Evolutionary conservation across 805 yeast species (phyloP), one percentile per base, ranked within the genome.

Genomic region (Wickerhamomyces silvicola): DNA sequence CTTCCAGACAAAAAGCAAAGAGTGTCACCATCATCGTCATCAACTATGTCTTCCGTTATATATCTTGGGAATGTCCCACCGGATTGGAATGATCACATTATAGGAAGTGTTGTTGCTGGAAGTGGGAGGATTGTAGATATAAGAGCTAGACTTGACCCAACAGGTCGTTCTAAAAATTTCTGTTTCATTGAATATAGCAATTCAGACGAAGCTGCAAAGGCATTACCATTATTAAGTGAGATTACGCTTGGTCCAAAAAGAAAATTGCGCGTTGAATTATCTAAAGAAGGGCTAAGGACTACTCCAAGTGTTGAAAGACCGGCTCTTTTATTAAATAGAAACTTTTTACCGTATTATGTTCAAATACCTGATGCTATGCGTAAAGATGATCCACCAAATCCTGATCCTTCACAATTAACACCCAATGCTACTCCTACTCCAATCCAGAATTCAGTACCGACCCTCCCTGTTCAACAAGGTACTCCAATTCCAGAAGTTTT

Each of bases 51-150:
- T 3, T 37, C 71, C 24, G 76, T 75, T 15, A 52, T 78, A 14
- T 78, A 72, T 43, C 43, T 78, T 10, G 85, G 84, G 11, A 72
- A 70, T 43, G 59, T 81, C 18, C 92, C 92, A 1, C 70, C 69
- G 42, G 78, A 77, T 39, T 82, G 92, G 92, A 76, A 68, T 39
- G 78, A 72, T 35, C 72, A 72, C 31, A 72, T 68, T 11, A 62
- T 81, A 22, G 71, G 75, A 32, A 72, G 77, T 18, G 72, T 81
- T 9, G 78, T 81, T 16, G 77, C 82, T 33, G 88, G 88, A 1
- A 67, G 82, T 8, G 92, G 92, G 1, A 70, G 72, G 3, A 72
- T 82, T 17, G 75, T 77, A 11, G 84, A 78, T 41, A 79, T 81
- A 7, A 66, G 84, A 43, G 37, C 47, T 8, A 36, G 54, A 27